Base-by-base conservation (phyloP, 805 yeast genomes). In the Ogataea paraovalis region DNA sequence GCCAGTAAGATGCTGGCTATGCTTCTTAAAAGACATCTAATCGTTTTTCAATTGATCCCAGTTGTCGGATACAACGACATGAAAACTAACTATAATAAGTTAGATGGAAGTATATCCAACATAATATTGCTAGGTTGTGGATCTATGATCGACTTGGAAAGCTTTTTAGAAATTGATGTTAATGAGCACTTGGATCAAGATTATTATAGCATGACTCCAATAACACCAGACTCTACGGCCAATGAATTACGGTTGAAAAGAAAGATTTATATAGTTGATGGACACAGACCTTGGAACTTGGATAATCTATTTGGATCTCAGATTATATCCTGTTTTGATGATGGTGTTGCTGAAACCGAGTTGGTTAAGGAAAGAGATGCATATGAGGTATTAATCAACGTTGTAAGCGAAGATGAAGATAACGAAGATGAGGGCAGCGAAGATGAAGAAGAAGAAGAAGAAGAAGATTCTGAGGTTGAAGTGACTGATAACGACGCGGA, bases 271-370 rank as follows among this genome's bases (percentile, higher is more conserved):
- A 78, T 95, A 10, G 74, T 94, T 47, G 99, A 94, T 66, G 90
- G 96, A 3, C 94, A 87, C 54, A 72, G 98, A 53, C 99, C 99
- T 3, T 94, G 99, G 98, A 91, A 91, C 66, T 70, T 94, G 53
- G 96, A 91, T 63, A 94, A 94, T 61, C 60, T 94, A 41, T 91
- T 87, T 72, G 97, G 96, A 1, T 83, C 92, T 6, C 80, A 80
- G 9, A 74, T 80, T 52, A 79, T 94, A 4, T 75, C 74, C 6
- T 91, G 98, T 65, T 78, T 91, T 50, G 98, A 91, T 60, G 98
- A 92, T 62, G 97, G 96, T 0, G 71, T 72, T 41, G 74, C 86
- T 2, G 87, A 83, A 28, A 78, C 75, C 32, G 81, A 78, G 43
- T 64, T 91, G 44, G 51, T 51, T 13, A 64, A 69, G 4, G 90